Evolutionary conservation across 148 eudicot species (phyloP).

Genomic region (Cornus controversa): DNA sequence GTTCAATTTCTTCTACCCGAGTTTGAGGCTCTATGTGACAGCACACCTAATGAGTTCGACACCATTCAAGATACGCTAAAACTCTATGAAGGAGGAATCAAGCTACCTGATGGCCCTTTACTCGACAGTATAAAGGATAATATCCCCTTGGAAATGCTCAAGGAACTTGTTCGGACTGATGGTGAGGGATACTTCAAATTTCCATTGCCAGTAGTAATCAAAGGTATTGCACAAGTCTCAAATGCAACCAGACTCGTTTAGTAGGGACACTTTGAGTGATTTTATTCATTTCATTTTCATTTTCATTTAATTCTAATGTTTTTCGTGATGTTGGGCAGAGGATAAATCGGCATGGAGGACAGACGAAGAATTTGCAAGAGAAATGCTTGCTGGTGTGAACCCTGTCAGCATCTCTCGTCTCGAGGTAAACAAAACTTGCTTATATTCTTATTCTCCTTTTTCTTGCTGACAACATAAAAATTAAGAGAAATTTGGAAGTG

Average conservation of each 20-base stretch:
- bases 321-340: conserved; percentile 32
- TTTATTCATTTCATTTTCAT: neutral
- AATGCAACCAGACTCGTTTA: neutral
- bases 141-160: conserved; percentile 57
- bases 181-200: conserved; percentile 52
- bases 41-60: conserved; percentile 58
- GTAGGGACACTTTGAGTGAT: neutral
- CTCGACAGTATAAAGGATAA: conserved; percentile 35
- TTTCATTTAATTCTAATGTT: neutral
- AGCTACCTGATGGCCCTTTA: conserved; percentile 32
- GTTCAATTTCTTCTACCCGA: conserved; percentile 57
- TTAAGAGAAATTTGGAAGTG: neutral
- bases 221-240: conserved; percentile 33
- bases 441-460: neutral
- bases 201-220: conserved; percentile 75
- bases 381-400: conserved; percentile 73
- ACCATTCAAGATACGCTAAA: conserved; percentile 54
- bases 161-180: conserved; percentile 49
- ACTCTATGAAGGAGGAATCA: conserved; percentile 66
- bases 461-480: neutral
- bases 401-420: conserved; percentile 59
- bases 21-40: conserved; percentile 44
- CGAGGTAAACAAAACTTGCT: conserved; percentile 28
- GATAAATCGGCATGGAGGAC: conserved; percentile 70
- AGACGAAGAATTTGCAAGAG: conserved; percentile 76